Base-by-base conservation (phyloP, 768 basidiomycete species). In the Mycena rosella region DNA sequence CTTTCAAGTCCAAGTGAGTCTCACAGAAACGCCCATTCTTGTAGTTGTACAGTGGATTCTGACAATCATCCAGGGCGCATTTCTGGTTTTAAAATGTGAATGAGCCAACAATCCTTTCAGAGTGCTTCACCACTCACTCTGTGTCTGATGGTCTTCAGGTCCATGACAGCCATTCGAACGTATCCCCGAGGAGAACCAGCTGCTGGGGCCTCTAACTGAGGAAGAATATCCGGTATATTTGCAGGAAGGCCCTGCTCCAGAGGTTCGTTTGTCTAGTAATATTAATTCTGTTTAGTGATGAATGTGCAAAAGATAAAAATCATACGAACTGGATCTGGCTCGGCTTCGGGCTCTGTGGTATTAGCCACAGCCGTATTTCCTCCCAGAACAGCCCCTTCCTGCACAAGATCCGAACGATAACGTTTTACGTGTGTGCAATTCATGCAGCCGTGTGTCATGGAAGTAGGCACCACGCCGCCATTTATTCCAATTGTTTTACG, bases 121-220 rank as follows among this genome's bases (percentile, higher is more conserved):
- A 36, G 15, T 36, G 7, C 34, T 36, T 7, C 34, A 36, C 15
- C 11, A 63, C 67, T 24, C 36, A 74, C 77, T 15, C 69, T 62
- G 60, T 80, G 78, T 14, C 67, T 70, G 13, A 77, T 65, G 0
- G 63, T 73, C 42, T 79, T 80, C 14, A 78, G 78, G 75, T 80
- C 79, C 76, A 79, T 79, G 0, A 78, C 76, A n/a, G 77, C 78
- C 49, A 78, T 53, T 0, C 77, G 65, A 6, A 77, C 72, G 63
- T 75, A 73, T 3, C 73, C 74, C 22, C 74, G 20, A n/a, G 44
- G 44, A 6, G 20, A 45, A 5, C 44, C 44, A 2, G 14, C n/a
- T 5, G 44, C 20, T 4, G 44, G 44, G 3, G 44, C 44, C 4
- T n/a, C 44, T 8, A 8, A n/a, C 13, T 45, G 44, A 49, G 17